Base-by-base conservation (phyloP, 495 filamentous ascomycete genomes). In the Choiromyces venosus region DNA sequence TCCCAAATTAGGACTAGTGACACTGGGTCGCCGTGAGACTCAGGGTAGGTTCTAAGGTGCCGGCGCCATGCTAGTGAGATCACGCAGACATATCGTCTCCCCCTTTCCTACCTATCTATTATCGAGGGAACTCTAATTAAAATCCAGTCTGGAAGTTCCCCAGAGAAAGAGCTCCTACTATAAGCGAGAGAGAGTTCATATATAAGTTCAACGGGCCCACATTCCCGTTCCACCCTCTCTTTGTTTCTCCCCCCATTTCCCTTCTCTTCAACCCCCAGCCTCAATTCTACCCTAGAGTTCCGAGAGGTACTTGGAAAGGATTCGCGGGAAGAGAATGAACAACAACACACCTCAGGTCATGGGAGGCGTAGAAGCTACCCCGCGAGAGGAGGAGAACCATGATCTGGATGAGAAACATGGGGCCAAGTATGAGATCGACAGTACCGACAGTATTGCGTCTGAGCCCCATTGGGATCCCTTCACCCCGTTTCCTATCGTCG, bases 401-500 rank as follows among this genome's bases (percentile, higher is more conserved):
- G 33, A 35, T 37, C 67, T 66, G 65, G 69, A 72, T 37, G 78
- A 74, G 36, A 77, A 80, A 68, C 36, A 39, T 1, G 71, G 70
- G 56, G 70, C 76, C 18, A 74, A 74, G 39, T 66, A 77, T 25
- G 78, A 80, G 40, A 65, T 39, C 4, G 74, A 78, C 4, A 78
- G 72, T 35, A 37, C 69, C 29, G 61, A 67, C 21, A 69, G 61
- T 6, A 38, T 56, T 9, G 68, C 69, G 9, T 35, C 29, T 10
- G 69, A 71, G 67, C 36, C 56, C 29, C 75, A 79, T 52, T 46
- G 64, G 19, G 86, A 86, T 73, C 82, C 84, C 8, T 86, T 84
- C 74, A 76, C 81, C 52, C 86, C 86, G 37, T 82, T 88, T 70
- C 80, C 81, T 40, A 82, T 86, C 79, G 85, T 85, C 9, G 78